Evolutionary conservation across 176 grass and related monocot genomes (phyloP), one percentile per base, ranked within the genome.

Genomic region (Paspalum vaginatum): DNA sequence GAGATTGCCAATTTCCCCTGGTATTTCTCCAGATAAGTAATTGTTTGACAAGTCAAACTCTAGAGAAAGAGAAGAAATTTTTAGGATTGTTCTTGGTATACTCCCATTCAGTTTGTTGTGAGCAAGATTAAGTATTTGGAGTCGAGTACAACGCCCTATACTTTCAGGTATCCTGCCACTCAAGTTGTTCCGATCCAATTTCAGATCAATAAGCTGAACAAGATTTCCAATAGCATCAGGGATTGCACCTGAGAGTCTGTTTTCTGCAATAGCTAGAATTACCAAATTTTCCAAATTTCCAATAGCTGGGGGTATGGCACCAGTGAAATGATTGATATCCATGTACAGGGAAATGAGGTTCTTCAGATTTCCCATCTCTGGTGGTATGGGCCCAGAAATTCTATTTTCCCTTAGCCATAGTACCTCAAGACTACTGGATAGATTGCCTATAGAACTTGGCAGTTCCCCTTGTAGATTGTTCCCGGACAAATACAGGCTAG

Each of bases 1-100:
- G 15, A 97, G 82, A 15, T 20, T 82, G 5, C 91, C 86, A 7
- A 93, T 49, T 38, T 78, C 94, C 8, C 15, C 17, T 0, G 94
- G 77, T 64, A 97, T 21, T 0, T 5, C 7, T 4, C 86, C 91
- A 14, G 25, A 75, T 9, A 97, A 45, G 20, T 71, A 47, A 60
- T 93, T 97, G 57, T 89, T n/a, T 17, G 93, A 97, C 62, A 91
- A 46, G 54, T 97, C 85, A 0, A 91, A 20, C 3, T 61, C 22
- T 61, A 11, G 10, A 14, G 58, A 61, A 7, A 61, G 59, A 0
- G 63, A 82, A 77, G 25, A 72, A 59, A 93, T 68, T 41, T 49
- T 71, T 4, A 87, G 14, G 5, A 93, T 52, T 7, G 60, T 4
- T 5, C 61, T 80, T 11, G 94, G 91, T 77, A 97, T 89, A 7